These are phyloP conservation scores for Chenopodium album DNA, from an alignment of 148 eudicot species.

Conservation along the genomic window DNA sequence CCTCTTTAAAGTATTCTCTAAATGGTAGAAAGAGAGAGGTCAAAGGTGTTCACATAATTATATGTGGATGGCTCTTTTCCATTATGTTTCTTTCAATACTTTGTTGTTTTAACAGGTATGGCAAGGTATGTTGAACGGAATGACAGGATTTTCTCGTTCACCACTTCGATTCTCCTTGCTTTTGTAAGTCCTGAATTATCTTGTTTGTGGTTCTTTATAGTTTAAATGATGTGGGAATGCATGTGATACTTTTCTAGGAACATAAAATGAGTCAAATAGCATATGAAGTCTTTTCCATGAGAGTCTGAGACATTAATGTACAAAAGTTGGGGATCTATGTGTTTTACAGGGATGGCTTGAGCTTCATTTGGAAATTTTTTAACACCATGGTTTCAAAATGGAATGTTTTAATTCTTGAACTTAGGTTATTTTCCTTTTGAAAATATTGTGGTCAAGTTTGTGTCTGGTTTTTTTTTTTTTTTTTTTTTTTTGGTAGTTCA, in stretches of 20 bases:
- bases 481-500: neutral
- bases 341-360: neutral
- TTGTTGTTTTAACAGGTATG: constrained; percentile 27
- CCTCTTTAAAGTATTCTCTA: neutral
- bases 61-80: neutral
- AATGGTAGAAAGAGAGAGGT: constrained; percentile 8
- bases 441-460: neutral
- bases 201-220: neutral
- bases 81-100: neutral
- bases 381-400: neutral
- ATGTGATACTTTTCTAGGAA: neutral
- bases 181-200: constrained; percentile 34
- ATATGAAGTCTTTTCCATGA: neutral
- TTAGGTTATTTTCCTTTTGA: neutral
- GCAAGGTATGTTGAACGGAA: constrained; percentile 36
- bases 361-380: neutral
- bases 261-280: neutral
- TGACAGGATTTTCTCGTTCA: constrained; percentile 32
- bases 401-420: neutral
- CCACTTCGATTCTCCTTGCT: constrained; percentile 40
- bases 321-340: neutral
- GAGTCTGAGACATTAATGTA: neutral
- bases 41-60: neutral
- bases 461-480: neutral
- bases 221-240: neutral